Base-by-base conservation (phyloP, 352 stramenopile species). In the Phytophthora cajani region DNA sequence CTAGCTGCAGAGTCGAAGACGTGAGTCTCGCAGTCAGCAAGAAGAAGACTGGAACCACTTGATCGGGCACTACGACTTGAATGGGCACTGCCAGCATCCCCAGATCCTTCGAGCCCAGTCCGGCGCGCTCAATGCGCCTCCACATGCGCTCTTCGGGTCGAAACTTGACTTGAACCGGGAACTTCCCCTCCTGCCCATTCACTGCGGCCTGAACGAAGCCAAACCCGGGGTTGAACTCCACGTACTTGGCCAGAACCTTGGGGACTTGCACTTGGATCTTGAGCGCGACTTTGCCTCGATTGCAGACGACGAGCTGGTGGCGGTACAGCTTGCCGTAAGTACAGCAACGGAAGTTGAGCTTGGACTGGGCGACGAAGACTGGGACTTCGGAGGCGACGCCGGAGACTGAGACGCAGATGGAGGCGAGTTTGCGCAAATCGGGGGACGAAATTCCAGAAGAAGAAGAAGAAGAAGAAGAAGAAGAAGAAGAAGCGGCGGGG, bases 321-420 rank as follows among this genome's bases (percentile, higher is more conserved):
- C 92, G 85, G 67, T 98, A 98, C 4, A 97, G 80, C 50, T 97
- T 97, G 5, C 82, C 86, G 52, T 91, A 91, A 1, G 95, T 84
- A 53, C 88, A 97, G 61, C 93, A 98, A 27, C 78, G 78, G 17
- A 98, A 82, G 67, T 98, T 80, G 2, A 97, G 71, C 9, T 79
- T 53, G 2, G 51, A 38, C 2, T 50, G 30, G 0, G 71, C 54
- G 11, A 82, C 74, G 49, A 82, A 91, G 16, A 91, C 74, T 0
- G 81, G 85, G 4, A 90, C 81, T 33, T 82, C 70, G 0, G 74
- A 80, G 1, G 63, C 64, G 14, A 83, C 53, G 0, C 51, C 60
- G 9, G 71, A 75, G 25, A 73, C 62, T 19, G 40, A 12, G 11
- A 78, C 19, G 10, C 58, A 64, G n/a, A 75, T 69, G 12, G 52